Evolutionary conservation across 768 basidiomycete species (phyloP), one percentile per base, ranked within the genome.

Genomic region (Pulveroboletus sp.): DNA sequence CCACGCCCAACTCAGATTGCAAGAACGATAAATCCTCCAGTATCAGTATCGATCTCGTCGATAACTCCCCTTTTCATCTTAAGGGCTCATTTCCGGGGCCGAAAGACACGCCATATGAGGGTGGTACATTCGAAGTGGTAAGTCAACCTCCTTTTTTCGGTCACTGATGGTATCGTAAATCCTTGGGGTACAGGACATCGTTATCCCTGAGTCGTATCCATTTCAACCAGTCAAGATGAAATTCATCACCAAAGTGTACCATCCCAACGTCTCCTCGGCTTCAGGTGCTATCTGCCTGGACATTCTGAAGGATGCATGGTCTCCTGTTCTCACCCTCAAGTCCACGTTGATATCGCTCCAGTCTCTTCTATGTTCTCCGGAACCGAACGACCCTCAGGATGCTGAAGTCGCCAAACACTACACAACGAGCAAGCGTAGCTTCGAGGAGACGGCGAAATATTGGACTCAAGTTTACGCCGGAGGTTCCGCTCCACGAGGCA

Each of bases 201-300:
- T 86, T 17, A 91, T 97, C 59, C 93, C 93, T 8, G 90, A 93
- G 37, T 82, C 89, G 42, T 92, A 92, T 64, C 90, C 89, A 16
- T 91, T 93, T 68, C 88, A 93, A 64, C 93, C 95, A 0, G 86
- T 94, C 46, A 96, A 97, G 78, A 96, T 97, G 92, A 94, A 93
- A 67, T 97, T 98, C 71, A 83, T 95, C 53, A 98, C 94, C 31
- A 93, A 93, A 68, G 87, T 95, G 24, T 96, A 93, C 65, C 93
- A 98, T 66, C 94, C 94, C 4, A 98, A 98, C 63, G 78, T 98
- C 34, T 95, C 93, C 17, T 94, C 91, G 20, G 89, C 86, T 29
- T 92, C 89, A 3, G 94, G 94, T 42, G 93, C 91, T 38, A 97
- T 97, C 71, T 97, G 93, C 69, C 82, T 93, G 48, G 91, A 93